phyloP scores from a whole-genome alignment of 805 yeast species.

The Metschnikowia proteae region DNA sequence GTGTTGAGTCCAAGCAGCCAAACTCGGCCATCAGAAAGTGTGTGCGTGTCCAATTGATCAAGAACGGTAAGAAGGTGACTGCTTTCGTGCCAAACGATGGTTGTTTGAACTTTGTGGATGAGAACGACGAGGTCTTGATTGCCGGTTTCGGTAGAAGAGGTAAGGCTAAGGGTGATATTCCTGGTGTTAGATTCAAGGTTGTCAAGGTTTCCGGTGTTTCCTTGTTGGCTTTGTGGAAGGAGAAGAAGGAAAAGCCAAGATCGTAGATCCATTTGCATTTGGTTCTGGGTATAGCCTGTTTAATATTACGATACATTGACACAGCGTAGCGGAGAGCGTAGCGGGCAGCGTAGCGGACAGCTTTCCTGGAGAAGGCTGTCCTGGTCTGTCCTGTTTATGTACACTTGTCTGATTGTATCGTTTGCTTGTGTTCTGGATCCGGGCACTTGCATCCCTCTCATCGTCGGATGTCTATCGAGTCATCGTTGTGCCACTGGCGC shows the following conservation, averaged over 20 bases:
- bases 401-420: too few species aligned
- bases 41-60: constrained; percentile 99
- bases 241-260: constrained; percentile 99
- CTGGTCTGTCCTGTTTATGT: too few species aligned
- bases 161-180: constrained; percentile 99
- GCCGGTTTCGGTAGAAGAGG: constrained; percentile 99
- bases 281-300: constrained; percentile 16
- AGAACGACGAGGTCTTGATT: constrained; percentile 98
- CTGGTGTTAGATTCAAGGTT: constrained; percentile 99
- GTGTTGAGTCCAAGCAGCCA: constrained; percentile 99
- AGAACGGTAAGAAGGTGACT: constrained; percentile 99
- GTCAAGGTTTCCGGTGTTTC: constrained; percentile 99
- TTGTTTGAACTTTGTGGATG: constrained; percentile 99
- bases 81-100: constrained; percentile 99
- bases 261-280: constrained; percentile 49
- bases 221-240: constrained; percentile 99
- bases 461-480: too few species aligned
- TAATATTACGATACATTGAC: constrained; percentile 18
- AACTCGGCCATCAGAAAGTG: constrained; percentile 99
- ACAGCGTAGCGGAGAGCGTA: too few species aligned
- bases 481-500: too few species aligned
- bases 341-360: too few species aligned
- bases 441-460: too few species aligned
- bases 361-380: too few species aligned
- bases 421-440: too few species aligned